These are phyloP conservation scores for Populus davidiana DNA, from an alignment of 345 rosid species.

Conservation along the genomic window DNA sequence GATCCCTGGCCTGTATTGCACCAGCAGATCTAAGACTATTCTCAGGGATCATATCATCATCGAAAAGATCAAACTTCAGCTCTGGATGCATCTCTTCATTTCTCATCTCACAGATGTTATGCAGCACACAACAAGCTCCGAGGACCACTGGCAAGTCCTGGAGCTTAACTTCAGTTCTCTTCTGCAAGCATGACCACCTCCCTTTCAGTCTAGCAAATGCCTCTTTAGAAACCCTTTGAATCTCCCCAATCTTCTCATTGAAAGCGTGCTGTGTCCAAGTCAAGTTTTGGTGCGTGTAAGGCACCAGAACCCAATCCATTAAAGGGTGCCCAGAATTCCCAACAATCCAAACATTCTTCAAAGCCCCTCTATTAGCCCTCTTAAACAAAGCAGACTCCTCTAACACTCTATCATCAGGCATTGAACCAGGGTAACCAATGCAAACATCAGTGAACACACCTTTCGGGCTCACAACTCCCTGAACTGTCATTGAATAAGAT, in stretches of 20 bases:
- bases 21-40: constrained; percentile 42
- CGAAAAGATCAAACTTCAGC: constrained; percentile 46
- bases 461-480: constrained; percentile 67
- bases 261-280: constrained; percentile 83
- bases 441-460: constrained; percentile 76
- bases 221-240: constrained; percentile 40
- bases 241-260: constrained; percentile 51
- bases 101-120: constrained; percentile 76
- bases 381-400: constrained; percentile 65
- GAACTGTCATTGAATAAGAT: constrained; percentile 73
- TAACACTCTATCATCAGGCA: constrained; percentile 68
- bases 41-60: constrained; percentile 66
- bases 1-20: constrained; percentile 58
- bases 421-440: constrained; percentile 84
- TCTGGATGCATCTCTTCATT: constrained; percentile 52
- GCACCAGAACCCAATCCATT: constrained; percentile 73
- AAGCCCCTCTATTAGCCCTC: constrained; percentile 49
- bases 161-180: constrained; percentile 72
- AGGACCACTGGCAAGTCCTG: constrained; percentile 77
- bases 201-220: constrained; percentile 63
- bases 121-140: constrained; percentile 83
- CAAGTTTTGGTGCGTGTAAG: constrained; percentile 60
- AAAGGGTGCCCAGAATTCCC: constrained; percentile 63
- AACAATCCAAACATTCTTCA: constrained; percentile 59
- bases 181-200: constrained; percentile 78